phyloP scores from a whole-genome alignment of 148 eudicot genomes.

The Diospyros kaki region DNA sequence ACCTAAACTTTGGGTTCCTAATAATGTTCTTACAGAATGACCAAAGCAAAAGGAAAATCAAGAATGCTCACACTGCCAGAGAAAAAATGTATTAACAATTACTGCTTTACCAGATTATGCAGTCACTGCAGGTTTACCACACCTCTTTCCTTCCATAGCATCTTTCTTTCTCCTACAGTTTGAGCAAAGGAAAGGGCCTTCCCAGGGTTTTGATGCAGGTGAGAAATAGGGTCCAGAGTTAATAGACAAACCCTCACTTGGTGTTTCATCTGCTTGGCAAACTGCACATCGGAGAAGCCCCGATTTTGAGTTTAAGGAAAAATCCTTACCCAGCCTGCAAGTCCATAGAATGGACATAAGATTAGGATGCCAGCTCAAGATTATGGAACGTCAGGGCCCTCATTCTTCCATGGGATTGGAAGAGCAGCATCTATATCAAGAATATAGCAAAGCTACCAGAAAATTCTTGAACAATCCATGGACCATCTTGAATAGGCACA shows the following conservation, averaged over 20 bases:
- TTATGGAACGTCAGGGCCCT: neutral
- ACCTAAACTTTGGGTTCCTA: conserved; percentile 28
- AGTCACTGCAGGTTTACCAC: conserved; percentile 38
- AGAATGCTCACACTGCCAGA: conserved; percentile 49
- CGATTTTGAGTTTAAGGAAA: conserved; percentile 56
- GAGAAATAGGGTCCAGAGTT: conserved; percentile 82
- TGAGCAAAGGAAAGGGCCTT: conserved; percentile 86
- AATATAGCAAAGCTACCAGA: neutral
- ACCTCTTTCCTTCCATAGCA: conserved; percentile 97
- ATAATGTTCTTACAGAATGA: conserved; percentile 40
- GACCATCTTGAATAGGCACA: neutral
- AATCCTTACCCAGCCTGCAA: conserved; percentile 88
- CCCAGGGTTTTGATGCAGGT: conserved; percentile 82
- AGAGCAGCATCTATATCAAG: conserved; percentile 2
- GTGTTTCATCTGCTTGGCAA: conserved; percentile 81
- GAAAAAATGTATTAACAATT: conserved; percentile 49
- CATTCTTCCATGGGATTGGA: neutral
- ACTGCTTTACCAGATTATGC: conserved; percentile 40
- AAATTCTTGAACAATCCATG: neutral
- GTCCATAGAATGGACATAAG: neutral
- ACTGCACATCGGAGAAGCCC: conserved; percentile 82
- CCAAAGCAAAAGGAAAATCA: conserved; percentile 22
- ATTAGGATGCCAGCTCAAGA: neutral
- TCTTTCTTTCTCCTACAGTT: conserved; percentile 87
- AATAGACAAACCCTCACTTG: conserved; percentile 61